Evolutionary conservation across 169 alveolate genomes (phyloP), one percentile per base, ranked within the genome.

Genomic region (Cyclospora cayetanensis): DNA sequence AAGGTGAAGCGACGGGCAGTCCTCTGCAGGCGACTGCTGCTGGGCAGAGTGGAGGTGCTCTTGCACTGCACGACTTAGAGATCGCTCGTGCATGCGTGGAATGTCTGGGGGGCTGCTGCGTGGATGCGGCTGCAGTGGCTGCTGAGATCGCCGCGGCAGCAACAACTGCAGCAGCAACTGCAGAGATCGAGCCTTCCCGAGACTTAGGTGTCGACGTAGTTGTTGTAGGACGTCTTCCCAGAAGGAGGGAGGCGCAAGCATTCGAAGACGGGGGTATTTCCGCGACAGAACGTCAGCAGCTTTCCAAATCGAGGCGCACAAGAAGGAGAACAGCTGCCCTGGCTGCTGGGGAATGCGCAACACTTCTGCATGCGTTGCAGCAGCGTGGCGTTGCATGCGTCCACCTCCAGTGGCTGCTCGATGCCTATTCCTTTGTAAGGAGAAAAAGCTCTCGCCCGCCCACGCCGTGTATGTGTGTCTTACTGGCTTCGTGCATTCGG

Each of bases 1-100:
- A 53, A 76, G 43, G 42, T 39, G 29, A 12, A 15, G 89, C 31
- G 76, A 34, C 37, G 39, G 7, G 50, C 74, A 46, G 52, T 37
- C 63, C 20, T 50, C 89, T 7, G 70, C 89, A 50, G 89, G 89
- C 50, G 50, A 34, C 39, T n/a, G n/a, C n/a, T n/a, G n/a, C n/a
- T n/a, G n/a, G n/a, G n/a, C n/a, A n/a, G n/a, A n/a, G n/a, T n/a
- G n/a, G n/a, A n/a, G n/a, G n/a, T n/a, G 89, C 89, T 22, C 74
- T 80, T 46, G 70, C 89, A 52, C 55, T 42, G 18, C 74, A 50
- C n/a, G 89, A 80, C 76, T 12, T 3, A 39, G 89, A 80, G 37
- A 50, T 80, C 46, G 89, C 53, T 31, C 76, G 27, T 27, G 89
- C 89, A 0, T 80, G 89, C 74, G 72, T 80, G 29, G 89, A 80